These are phyloP conservation scores for Torrubiella hemipterigena DNA, from an alignment of 2,329 filamentous ascomycete genomes.

Conservation along the genomic window DNA sequence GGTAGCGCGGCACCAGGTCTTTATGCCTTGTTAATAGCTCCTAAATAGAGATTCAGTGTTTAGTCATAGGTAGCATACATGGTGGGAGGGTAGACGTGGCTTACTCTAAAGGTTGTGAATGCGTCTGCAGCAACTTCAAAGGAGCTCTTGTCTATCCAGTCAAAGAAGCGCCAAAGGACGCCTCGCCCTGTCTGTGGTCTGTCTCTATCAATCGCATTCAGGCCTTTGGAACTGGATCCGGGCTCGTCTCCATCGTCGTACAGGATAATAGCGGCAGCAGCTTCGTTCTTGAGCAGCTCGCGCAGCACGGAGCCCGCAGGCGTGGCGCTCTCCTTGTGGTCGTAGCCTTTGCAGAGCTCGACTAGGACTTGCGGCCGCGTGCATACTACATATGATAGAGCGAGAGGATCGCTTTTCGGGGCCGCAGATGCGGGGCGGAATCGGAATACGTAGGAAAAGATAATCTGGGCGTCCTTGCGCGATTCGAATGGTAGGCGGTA, in stretches of 20 bases:
- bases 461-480: constrained; percentile 88
- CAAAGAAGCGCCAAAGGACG: constrained; percentile 94
- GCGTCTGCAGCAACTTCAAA: constrained; percentile 97
- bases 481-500: constrained; percentile 87
- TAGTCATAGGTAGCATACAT: background rate
- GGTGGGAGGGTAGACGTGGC: constrained; percentile 12
- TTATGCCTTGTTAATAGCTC: constrained; percentile 94
- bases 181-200: constrained; percentile 66
- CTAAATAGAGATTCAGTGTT: constrained; percentile 28
- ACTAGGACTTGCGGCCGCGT: constrained; percentile 78
- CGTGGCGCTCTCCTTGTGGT: constrained; percentile 81
- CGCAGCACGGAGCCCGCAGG: constrained; percentile 81
- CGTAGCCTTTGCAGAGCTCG: constrained; percentile 80
- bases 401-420: constrained; percentile 63
- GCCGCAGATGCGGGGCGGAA: constrained; percentile 64
- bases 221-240: constrained; percentile 61
- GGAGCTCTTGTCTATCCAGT: constrained; percentile 91
- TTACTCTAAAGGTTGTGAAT: constrained; percentile 90
- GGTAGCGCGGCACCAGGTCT: constrained; percentile 74
- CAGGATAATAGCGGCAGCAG: constrained; percentile 78
- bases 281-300: constrained; percentile 81
- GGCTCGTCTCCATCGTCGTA: constrained; percentile 74
- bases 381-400: constrained; percentile 79
- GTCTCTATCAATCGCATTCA: constrained; percentile 67
- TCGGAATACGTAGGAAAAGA: constrained; percentile 89